Base-by-base conservation (phyloP, 1,139 yeast species). In the Yamadazyma jaroonii region DNA sequence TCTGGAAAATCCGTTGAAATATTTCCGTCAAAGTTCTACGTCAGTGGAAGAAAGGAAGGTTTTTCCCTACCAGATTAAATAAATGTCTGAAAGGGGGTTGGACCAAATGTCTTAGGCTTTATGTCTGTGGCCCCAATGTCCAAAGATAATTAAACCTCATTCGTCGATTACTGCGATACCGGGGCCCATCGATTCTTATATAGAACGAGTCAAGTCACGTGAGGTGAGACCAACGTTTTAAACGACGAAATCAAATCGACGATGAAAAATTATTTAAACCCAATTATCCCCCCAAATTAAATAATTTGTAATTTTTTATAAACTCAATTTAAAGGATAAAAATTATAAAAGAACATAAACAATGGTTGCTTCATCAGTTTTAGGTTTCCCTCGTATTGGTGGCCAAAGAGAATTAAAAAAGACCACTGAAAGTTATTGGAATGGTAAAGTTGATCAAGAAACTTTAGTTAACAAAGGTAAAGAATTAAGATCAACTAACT, bases 341-440 rank as follows among this genome's bases (percentile, higher is more conserved):
- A 9, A 27, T 23, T 31, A 31, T 22, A 23, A 15, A 23, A 17
- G 11, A 32, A n/a, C 27, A 42, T 17, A 17, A 17, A 17, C 21
- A 61, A 89, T 90, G 97, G 97, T 90, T 71, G 84, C 83, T 72
- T 90, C 97, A 53, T 81, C 96, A 61, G 94, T 90, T 58, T 82
- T 90, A 75, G 98, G 98, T 71, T 90, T 90, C 90, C 98, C 98
- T 77, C 92, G 97, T 80, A 90, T 84, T 59, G 94, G 98, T 64
- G 95, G 96, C 57, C 89, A 89, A 78, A 92, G 98, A 83, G 98
- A 92, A 77, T 84, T 92, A 72, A 92, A 92, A 78, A 92, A 92
- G 76, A 87, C 87, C 70, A 92, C 98, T 54, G 98, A 92, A 75
- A 84, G 96, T 66, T 92, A 92, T 90, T 92, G 98, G 98, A 71